These are phyloP conservation scores for Calamus simplicifolius DNA, from an alignment of 176 grass and related monocot species.

Conservation along the genomic window DNA sequence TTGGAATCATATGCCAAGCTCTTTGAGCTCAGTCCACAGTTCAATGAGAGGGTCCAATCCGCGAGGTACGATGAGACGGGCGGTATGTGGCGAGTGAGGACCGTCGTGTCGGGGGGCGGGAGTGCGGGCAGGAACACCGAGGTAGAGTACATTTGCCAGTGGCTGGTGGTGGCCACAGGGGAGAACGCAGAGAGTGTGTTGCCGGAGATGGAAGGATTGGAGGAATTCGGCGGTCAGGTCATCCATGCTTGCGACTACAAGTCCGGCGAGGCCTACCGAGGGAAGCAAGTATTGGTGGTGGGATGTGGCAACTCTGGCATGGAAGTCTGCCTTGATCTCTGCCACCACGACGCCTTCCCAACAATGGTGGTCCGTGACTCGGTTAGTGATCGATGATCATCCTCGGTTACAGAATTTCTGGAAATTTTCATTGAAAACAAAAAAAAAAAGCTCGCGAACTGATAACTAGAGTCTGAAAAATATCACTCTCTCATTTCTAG, in stretches of 20 bases:
- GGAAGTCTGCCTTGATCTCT: conserved; percentile 48
- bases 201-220: conserved; percentile 27
- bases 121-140: neutral
- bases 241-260: conserved; percentile 35
- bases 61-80: conserved; percentile 26
- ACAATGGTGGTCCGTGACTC: conserved; percentile 37
- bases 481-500: neutral
- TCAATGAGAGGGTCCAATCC: conserved; percentile 17
- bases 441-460: too few species aligned
- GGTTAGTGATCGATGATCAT: neutral
- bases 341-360: conserved; percentile 33
- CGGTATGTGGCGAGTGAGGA: conserved; percentile 36
- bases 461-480: too few species aligned
- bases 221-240: conserved; percentile 4
- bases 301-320: conserved; percentile 44
- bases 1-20: conserved; percentile 23
- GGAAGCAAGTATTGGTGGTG: conserved; percentile 37
- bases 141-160: conserved; percentile 43
- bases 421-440: too few species aligned
- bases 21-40: conserved; percentile 33
- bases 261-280: conserved; percentile 32
- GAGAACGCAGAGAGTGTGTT: conserved; percentile 39
- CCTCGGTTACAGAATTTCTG: too few species aligned
- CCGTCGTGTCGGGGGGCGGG: conserved; percentile 1
- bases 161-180: conserved; percentile 45